These are phyloP conservation scores for Ogataea allantospora DNA, from an alignment of 805 yeast genomes.

Conservation along the genomic window DNA sequence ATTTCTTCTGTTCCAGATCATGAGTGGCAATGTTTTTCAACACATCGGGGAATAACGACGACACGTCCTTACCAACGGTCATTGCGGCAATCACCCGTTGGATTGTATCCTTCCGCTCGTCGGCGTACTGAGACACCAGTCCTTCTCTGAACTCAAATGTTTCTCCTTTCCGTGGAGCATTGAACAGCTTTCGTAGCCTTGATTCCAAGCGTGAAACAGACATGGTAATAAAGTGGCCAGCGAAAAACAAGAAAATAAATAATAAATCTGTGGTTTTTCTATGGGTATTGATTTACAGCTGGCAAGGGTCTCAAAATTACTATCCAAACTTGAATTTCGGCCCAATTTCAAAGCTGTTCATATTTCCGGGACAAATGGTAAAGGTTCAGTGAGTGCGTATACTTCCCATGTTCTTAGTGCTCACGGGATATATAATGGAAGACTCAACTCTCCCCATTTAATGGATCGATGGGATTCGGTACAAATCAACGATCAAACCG, in stretches of 20 bases:
- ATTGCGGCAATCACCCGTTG: slow-evolving; percentile 96
- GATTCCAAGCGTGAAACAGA: slow-evolving; percentile 41
- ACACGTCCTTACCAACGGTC: slow-evolving; percentile 97
- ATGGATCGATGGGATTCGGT: slow-evolving; percentile 73
- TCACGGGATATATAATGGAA: slow-evolving; percentile 57
- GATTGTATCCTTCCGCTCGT: slow-evolving; percentile 93
- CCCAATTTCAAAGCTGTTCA: slow-evolving; percentile 74
- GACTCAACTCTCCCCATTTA: slow-evolving; percentile 88
- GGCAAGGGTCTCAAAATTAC: slow-evolving; percentile 44
- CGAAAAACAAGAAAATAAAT: slow-evolving; percentile 4
- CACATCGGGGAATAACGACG: slow-evolving; percentile 92
- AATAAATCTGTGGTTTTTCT: neutral
- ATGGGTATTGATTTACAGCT: slow-evolving; percentile 63
- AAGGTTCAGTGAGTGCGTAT: slow-evolving; percentile 90
- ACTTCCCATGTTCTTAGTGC: slow-evolving; percentile 59
- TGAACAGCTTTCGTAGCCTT: slow-evolving; percentile 54
- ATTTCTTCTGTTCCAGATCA: slow-evolving; percentile 93
- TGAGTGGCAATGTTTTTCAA: slow-evolving; percentile 95
- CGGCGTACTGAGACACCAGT: slow-evolving; percentile 90
- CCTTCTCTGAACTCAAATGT: slow-evolving; percentile 89
- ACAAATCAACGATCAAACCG: slow-evolving; percentile 57
- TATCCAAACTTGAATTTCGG: slow-evolving; percentile 62
- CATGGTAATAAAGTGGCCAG: slow-evolving; percentile 12
- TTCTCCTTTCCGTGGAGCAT: slow-evolving; percentile 65
- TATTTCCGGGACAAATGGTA: slow-evolving; percentile 95